Evolutionary conservation across 139 green algal species (phyloP).

Genomic region (Chlamydomonas schloesseri): DNA sequence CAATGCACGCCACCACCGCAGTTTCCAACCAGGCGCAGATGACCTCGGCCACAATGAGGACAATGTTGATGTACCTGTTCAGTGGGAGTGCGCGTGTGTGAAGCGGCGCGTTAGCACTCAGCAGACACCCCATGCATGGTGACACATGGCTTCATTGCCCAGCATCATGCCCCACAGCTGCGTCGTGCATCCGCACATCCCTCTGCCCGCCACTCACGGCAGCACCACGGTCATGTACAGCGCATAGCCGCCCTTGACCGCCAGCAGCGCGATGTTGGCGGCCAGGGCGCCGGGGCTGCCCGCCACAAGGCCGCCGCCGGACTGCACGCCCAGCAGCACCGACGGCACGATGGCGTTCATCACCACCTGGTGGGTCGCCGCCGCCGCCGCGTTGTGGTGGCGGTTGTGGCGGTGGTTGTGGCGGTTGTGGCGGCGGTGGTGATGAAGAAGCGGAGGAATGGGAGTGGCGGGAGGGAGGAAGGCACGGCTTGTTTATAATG

Average conservation of each 20-base stretch:
- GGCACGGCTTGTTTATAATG: too few relatives aligned
- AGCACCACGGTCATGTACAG: conserved; percentile 16
- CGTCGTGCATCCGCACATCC: too few relatives aligned
- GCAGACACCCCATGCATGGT: too few relatives aligned
- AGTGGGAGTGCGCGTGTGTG: too few relatives aligned
- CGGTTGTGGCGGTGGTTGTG: too few relatives aligned
- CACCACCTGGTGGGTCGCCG: conserved; percentile 10
- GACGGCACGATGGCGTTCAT: conserved; percentile 16
- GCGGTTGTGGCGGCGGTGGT: too few relatives aligned
- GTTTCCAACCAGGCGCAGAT: conserved; percentile 22
- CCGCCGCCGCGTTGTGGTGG: too few relatives aligned
- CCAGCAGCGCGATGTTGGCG: conserved; percentile 25
- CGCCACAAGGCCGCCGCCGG: not conserved
- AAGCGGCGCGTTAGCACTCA: too few relatives aligned
- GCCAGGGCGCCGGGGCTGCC: not conserved
- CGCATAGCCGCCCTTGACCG: conserved; percentile 13
- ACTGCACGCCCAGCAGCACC: conserved; percentile 23
- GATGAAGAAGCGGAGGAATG: not conserved
- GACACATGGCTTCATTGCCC: too few relatives aligned
- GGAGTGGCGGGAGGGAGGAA: not conserved
- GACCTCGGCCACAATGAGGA: conserved; percentile 26
- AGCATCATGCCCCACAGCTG: too few relatives aligned
- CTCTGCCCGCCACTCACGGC: not conserved
- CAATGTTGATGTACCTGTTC: conserved; percentile 21
- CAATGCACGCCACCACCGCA: conserved; percentile 3